Conservation (phyloP, 2,329 filamentous ascomycete genomes). For the Beauveria pseudobassiana region DNA sequence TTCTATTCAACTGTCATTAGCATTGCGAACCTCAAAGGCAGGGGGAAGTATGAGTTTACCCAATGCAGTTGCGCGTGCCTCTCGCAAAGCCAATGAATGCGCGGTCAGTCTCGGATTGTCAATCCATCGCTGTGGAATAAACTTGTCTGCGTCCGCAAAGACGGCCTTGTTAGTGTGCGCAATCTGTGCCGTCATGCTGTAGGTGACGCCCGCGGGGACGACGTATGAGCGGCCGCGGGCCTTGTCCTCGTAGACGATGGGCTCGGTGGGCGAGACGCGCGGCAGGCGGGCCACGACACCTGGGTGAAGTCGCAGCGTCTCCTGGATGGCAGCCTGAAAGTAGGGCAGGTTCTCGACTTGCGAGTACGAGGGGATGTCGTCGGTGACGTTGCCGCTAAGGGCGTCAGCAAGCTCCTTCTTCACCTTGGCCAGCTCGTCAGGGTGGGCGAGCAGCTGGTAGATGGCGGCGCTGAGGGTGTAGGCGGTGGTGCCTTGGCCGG, state of each 20-base stretch:
- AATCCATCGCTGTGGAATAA: slow-evolving; percentile 30
- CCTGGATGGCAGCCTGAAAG: slow-evolving; percentile 6
- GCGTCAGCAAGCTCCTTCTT: slow-evolving; percentile 4
- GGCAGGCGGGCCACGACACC: slow-evolving; percentile 22
- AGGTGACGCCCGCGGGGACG: slow-evolving; percentile 28
- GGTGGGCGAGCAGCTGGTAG: slow-evolving; percentile 2
- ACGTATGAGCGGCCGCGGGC: slow-evolving; percentile 11
- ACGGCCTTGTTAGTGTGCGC: slow-evolving; percentile 31
- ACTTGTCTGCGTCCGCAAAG: slow-evolving; percentile 32
- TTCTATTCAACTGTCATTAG: background rate
- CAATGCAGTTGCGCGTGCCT: slow-evolving; percentile 2
- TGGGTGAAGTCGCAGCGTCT: slow-evolving; percentile 13
- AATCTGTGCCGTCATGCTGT: slow-evolving; percentile 31
- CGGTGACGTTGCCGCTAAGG: background rate
- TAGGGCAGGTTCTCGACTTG: slow-evolving; percentile 8
- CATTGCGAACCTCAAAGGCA: fast-evolving
- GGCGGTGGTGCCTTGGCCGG: slow-evolving; percentile 9
- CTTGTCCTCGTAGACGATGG: slow-evolving; percentile 23
- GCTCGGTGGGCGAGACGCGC: slow-evolving; percentile 23
- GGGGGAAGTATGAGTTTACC: background rate
- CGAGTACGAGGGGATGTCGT: background rate
- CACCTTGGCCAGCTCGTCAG: background rate
- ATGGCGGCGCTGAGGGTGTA: slow-evolving; percentile 7
- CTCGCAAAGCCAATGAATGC: background rate
- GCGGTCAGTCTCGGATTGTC: background rate